Conservation (phyloP, 2,329 filamentous ascomycete genomes). For the Acephala macrosclerotiorum region DNA sequence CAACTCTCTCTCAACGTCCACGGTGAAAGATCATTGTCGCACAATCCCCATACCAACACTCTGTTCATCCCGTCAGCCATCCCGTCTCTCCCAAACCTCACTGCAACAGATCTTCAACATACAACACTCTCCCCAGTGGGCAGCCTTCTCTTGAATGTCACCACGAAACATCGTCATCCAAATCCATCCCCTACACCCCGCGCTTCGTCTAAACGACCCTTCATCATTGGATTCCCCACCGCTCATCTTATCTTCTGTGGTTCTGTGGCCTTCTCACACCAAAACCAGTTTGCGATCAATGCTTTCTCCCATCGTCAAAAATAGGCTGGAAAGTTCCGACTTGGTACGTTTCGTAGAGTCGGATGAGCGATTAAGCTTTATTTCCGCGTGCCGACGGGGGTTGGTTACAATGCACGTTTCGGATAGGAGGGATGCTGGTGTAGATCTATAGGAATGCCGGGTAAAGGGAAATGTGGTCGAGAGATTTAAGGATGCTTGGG, state of each 20-base stretch:
- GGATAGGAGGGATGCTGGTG: conserved; percentile 13
- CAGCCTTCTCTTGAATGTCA: background rate
- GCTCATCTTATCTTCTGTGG: conserved; percentile 7
- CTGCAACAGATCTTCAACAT: background rate
- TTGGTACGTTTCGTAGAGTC: conserved; percentile 18
- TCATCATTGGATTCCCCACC: too few species aligned
- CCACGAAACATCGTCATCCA: background rate
- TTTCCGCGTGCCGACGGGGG: conserved; percentile 2
- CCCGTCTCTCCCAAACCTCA: background rate
- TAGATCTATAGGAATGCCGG: conserved; percentile 6
- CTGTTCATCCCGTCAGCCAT: background rate
- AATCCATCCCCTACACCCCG: background rate
- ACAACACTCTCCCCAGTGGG: background rate
- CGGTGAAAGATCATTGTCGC: too few species aligned
- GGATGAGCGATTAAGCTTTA: conserved; percentile 15
- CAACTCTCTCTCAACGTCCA: too few species aligned
- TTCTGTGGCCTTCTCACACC: background rate
- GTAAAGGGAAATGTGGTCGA: conserved; percentile 17
- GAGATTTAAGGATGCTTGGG: conserved; percentile 7
- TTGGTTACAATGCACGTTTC: conserved; percentile 18
- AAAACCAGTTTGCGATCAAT: background rate
- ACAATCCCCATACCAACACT: background rate
- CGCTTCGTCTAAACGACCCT: conserved; percentile 10
- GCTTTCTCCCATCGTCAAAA: background rate
- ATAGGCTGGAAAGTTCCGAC: background rate